These are phyloP conservation scores for Lactifluus piperatus DNA, from an alignment of 768 basidiomycete genomes.

Conservation along the genomic window DNA sequence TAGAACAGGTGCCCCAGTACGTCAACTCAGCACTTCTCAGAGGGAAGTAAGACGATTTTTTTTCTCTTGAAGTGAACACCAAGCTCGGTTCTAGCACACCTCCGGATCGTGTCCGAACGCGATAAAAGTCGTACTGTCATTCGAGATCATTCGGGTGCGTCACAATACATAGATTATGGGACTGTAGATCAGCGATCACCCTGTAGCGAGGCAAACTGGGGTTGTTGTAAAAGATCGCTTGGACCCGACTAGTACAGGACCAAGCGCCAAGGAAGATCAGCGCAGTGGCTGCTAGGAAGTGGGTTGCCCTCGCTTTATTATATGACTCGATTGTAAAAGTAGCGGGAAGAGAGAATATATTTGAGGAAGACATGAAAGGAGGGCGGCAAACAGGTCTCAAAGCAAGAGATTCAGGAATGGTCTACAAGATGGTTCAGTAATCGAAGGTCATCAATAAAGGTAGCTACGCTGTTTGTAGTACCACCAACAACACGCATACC, in stretches of 20 bases:
- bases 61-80: neutral
- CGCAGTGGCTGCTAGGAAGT: neutral
- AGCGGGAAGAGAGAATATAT: neutral
- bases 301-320: neutral
- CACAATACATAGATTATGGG: neutral
- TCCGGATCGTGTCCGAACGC: neutral
- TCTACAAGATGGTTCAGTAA: neutral
- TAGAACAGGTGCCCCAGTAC: no score
- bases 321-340: neutral
- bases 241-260: neutral
- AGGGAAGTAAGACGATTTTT: neutral
- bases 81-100: neutral
- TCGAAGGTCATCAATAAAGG: neutral
- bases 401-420: neutral
- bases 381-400: neutral
- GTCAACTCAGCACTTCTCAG: neutral
- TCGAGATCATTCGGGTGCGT: neutral
- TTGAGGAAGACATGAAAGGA: neutral
- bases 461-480: neutral
- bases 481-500: neutral
- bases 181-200: neutral
- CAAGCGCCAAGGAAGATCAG: neutral
- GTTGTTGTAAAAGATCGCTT: neutral
- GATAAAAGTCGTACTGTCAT: neutral
- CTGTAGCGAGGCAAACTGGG: neutral